Percentiles rank a stretch among this genome's conserved stretches.
Conservation (phyloP, 495 filamentous ascomycete genomes). For the Tuber indicum region DNA sequence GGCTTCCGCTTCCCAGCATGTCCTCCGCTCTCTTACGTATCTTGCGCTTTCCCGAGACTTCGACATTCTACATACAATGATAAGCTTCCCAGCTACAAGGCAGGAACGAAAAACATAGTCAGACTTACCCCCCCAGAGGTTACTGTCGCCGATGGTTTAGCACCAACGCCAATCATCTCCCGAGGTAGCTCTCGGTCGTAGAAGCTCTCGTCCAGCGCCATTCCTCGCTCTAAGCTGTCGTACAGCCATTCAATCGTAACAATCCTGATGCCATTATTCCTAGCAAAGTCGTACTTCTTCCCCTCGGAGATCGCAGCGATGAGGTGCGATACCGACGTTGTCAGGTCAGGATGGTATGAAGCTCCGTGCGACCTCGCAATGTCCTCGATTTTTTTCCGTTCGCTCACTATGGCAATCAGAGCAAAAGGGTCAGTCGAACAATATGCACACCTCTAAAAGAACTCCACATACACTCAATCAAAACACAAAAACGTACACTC, state of each 20-base stretch:
- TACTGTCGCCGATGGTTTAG: conserved; percentile 55
- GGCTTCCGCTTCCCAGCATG: conserved; percentile 69
- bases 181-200: conserved; percentile 67
- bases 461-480: neutral
- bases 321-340: conserved; percentile 76
- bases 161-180: conserved; percentile 67
- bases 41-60: conserved; percentile 54
- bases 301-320: conserved; percentile 72
- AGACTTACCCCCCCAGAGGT: conserved; percentile 45
- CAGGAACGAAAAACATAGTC: conserved; percentile 42
- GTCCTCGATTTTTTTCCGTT: conserved; percentile 62
- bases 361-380: conserved; percentile 63
- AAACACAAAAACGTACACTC: conserved; percentile 55
- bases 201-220: conserved; percentile 76
- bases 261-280: conserved; percentile 66
- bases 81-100: conserved; percentile 34
- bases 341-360: conserved; percentile 76
- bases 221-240: conserved; percentile 81
- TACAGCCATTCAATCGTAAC: conserved; percentile 78
- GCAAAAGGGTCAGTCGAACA: conserved; percentile 7
- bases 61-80: neutral
- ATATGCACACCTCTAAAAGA: neutral
- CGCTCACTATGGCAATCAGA: conserved; percentile 48
- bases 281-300: conserved; percentile 81
- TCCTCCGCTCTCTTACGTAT: conserved; percentile 73